These are phyloP conservation scores for Gardenia jasminoides DNA, from an alignment of 257 asterid genomes.

Conservation along the genomic window DNA sequence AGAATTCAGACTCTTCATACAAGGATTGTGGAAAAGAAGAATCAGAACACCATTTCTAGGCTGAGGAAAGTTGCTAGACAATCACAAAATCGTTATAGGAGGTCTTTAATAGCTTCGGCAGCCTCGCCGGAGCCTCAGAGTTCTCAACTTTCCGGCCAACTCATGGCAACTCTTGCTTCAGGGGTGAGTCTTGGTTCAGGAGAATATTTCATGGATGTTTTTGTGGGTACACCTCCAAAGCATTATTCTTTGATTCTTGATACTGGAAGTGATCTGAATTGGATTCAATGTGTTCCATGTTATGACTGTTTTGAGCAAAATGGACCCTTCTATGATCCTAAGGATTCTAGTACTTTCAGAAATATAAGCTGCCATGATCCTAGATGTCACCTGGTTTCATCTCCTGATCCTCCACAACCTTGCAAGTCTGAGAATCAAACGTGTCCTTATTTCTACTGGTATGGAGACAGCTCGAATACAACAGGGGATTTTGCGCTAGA, in stretches of 20 bases:
- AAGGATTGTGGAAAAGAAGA: conserved; percentile 60
- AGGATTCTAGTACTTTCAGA: conserved; percentile 43
- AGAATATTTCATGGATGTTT: conserved; percentile 88
- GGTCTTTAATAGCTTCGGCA: conserved; percentile 9
- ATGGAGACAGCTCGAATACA: conserved; percentile 88
- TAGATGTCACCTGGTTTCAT: conserved; percentile 60
- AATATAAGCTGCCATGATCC: conserved; percentile 72
- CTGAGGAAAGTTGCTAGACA: conserved; percentile 20
- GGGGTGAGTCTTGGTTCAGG: conserved; percentile 59
- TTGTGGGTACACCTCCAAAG: conserved; percentile 83
- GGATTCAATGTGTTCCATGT: conserved; percentile 94
- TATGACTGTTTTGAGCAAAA: conserved; percentile 81
- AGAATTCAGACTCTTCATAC: conserved; percentile 69
- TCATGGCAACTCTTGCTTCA: conserved; percentile 77
- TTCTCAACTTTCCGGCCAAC: conserved; percentile 40
- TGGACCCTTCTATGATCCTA: conserved; percentile 69
- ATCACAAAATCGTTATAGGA: neutral
- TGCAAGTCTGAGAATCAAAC: conserved; percentile 48
- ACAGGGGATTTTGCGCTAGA: conserved; percentile 86
- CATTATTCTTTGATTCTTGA: conserved; percentile 82
- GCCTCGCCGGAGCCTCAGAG: conserved; percentile 37
- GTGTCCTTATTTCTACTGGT: conserved; percentile 93
- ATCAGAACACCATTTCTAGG: conserved; percentile 44
- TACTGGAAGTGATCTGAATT: conserved; percentile 91
- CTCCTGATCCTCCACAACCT: conserved; percentile 67